These are phyloP conservation scores for Pseudohyphozyma bogoriensis DNA, from an alignment of 768 basidiomycete genomes.

Conservation along the genomic window DNA sequence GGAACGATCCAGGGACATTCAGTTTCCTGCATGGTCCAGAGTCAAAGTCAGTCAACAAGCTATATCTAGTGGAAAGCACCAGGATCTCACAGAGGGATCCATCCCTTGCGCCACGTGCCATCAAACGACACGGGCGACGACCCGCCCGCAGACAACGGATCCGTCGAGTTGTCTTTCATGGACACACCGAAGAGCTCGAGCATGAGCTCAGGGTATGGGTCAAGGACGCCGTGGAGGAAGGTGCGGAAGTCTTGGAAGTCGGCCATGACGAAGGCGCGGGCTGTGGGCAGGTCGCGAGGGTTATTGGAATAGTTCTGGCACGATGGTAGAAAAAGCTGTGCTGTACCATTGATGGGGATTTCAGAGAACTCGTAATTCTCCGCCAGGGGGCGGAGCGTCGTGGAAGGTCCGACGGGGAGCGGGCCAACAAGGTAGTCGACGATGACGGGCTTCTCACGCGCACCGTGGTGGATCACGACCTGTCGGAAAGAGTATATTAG, in stretches of 20 bases:
- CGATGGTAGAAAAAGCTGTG: not conserved
- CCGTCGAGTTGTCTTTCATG: not conserved
- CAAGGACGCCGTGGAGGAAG: not conserved
- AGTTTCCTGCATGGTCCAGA: conserved; percentile 32
- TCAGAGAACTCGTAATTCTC: not conserved
- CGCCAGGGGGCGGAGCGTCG: not conserved
- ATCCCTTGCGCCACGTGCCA: not conserved
- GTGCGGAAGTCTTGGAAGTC: not conserved
- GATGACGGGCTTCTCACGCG: not conserved
- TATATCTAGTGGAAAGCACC: not conserved
- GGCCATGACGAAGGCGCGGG: not conserved
- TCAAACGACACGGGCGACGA: not conserved
- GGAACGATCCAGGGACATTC: conserved; percentile 47
- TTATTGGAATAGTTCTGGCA: too few species aligned
- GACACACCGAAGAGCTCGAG: not conserved
- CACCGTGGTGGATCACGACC: not conserved
- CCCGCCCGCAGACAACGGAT: not conserved
- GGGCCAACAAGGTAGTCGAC: not conserved
- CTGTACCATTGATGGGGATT: not conserved
- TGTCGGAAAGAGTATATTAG: too few species aligned
- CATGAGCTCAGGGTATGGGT: not conserved
- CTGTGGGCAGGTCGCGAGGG: too few species aligned
- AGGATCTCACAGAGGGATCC: not conserved
- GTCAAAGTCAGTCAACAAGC: not conserved
- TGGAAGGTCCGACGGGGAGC: not conserved